These are phyloP conservation scores for Phaeosphaeriaceae sp. DNA, from an alignment of 2,329 filamentous ascomycete genomes.

Conservation along the genomic window DNA sequence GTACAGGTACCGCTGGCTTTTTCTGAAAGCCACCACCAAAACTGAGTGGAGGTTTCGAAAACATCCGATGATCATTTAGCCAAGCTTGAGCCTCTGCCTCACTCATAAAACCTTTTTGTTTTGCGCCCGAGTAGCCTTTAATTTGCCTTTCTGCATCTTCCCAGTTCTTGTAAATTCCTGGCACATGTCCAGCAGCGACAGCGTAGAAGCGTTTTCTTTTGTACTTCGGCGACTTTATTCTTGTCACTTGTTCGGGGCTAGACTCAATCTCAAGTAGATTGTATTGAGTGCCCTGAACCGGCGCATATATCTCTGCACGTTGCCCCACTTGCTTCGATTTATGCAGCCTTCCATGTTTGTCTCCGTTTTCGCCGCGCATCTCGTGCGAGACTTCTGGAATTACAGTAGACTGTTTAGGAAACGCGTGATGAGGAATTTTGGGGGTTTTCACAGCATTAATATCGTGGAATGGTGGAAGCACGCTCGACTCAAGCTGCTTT, in stretches of 20 bases:
- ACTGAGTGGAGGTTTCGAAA: not conserved
- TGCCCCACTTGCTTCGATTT: too few relatives aligned
- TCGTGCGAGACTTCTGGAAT: not conserved
- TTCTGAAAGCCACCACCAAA: not conserved
- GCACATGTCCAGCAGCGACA: slow-evolving; percentile 61
- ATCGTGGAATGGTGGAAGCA: not conserved
- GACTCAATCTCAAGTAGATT: slow-evolving; percentile 20
- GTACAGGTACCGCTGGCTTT: too few relatives aligned
- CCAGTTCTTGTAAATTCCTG: slow-evolving; percentile 71
- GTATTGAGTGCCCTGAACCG: slow-evolving; percentile 14
- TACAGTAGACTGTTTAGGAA: not conserved
- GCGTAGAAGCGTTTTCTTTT: slow-evolving; percentile 74
- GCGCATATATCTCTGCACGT: not conserved
- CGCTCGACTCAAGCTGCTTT: not conserved
- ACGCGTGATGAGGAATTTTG: too few relatives aligned
- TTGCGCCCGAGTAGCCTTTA: slow-evolving; percentile 70
- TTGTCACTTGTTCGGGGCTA: slow-evolving; percentile 17
- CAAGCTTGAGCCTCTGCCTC: slow-evolving; percentile 77
- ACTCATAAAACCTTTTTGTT: slow-evolving; percentile 57
- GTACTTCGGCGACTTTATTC: slow-evolving; percentile 62
- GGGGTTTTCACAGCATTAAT: not conserved
- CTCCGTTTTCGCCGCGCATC: not conserved
- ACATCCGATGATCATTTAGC: slow-evolving; percentile 53
- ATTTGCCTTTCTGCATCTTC: slow-evolving; percentile 73
- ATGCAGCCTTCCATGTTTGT: not conserved